Evolutionary conservation across 2,329 filamentous ascomycete genomes (phyloP), one percentile per base, ranked within the genome.

Genomic region (Amylocarpus encephaloides): DNA sequence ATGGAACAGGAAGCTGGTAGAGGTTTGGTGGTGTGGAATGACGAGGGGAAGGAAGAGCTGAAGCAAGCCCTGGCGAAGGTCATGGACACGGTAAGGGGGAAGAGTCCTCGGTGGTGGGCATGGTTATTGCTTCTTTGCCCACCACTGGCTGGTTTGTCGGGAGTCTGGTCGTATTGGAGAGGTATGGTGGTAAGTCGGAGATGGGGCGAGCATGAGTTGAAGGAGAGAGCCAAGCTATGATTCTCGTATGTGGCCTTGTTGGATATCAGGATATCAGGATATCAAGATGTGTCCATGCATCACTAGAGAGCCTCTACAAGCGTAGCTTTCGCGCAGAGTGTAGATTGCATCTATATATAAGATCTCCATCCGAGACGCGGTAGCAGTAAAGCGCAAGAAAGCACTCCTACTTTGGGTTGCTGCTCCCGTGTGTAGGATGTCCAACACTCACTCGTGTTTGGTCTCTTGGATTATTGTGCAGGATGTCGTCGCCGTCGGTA

Each of bases 1-100:
- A 74, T 86, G 68, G 81, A 78, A 42, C 73, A 89, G 41, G 79
- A 74, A 46, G 66, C 69, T 40, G 81, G 80, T 3, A 77, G 76
- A 43, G 92, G 91, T 0, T 77, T 90, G 3, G 88, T 96, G 32
- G 77, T 98, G 19, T 93, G 88, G 88, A 98, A 98, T 70, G 92
- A 97, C 70, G 80, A 80, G 2, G 81, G 80, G 42, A 83, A 75
- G 63, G 82, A 82, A 33, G 80, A 89, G 55, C 67, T 98, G 63
- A 77, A 79, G 68, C 68, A 64, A 45, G 82, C 88, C 66, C 72
- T 97, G 10, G 74, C 76, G 46, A 73, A 71, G 52, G 86, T 83
- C 6, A 81, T 97, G 71, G 64, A 62, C 3, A 75, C 76, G 53
- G 71, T 96, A 34, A 75, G 73, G 61, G 72, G 63, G 41, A 69